These are phyloP conservation scores for Takakia lepidozioides DNA, from an alignment of 225 moss, liverwort and hornwort species.

Conservation along the genomic window DNA sequence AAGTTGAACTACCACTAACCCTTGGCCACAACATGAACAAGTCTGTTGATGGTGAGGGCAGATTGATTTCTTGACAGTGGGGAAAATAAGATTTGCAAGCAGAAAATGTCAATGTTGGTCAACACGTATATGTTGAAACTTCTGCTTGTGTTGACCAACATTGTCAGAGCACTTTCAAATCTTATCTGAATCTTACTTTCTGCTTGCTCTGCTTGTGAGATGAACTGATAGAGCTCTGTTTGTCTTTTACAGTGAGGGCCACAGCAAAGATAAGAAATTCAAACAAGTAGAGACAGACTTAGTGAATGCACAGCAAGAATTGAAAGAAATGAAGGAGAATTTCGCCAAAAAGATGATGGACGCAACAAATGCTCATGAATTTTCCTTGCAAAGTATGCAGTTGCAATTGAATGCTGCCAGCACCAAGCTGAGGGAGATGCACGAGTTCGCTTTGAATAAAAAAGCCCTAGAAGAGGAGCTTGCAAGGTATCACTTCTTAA, in stretches of 20 bases:
- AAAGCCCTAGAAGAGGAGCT: conserved; percentile 69
- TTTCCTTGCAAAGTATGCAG: conserved; percentile 51
- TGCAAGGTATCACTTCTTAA: conserved; percentile 4
- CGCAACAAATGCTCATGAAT: conserved; percentile 34
- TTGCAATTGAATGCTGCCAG: conserved; percentile 70
- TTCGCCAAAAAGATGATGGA: conserved; percentile 51
- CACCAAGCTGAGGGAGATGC: conserved; percentile 74
- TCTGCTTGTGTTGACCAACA: too few species aligned
- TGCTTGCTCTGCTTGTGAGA: not conserved
- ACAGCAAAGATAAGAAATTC: conserved; percentile 52
- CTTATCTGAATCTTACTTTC: too few species aligned
- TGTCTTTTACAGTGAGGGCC: conserved; percentile 45
- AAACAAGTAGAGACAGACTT: conserved; percentile 36
- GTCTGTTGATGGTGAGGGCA: too few species aligned
- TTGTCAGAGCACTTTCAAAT: too few species aligned
- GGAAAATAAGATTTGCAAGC: too few species aligned
- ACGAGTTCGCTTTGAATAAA: conserved; percentile 73
- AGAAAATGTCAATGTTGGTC: too few species aligned
- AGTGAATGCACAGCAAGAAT: conserved; percentile 28
- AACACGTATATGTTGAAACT: too few species aligned
- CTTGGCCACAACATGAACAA: too few species aligned
- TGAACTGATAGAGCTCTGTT: too few species aligned
- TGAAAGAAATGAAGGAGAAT: conserved; percentile 23
- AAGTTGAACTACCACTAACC: too few species aligned
- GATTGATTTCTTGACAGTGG: too few species aligned